Percentiles rank a stretch among this genome's conserved stretches.
These are phyloP conservation scores for Nepenthes alata DNA, from an alignment of 179 eudicot genomes.

Conservation along the genomic window DNA sequence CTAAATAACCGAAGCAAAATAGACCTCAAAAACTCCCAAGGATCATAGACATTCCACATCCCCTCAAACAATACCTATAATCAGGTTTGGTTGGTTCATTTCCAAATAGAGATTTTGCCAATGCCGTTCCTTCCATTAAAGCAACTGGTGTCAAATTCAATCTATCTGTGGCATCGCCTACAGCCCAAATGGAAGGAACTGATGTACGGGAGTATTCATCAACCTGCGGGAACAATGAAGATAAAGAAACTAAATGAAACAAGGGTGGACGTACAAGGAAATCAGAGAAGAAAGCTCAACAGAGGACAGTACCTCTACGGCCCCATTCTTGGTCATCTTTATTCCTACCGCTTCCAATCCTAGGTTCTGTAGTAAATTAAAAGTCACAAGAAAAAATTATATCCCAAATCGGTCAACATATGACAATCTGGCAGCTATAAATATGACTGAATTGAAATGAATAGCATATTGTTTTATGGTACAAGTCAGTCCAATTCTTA, in stretches of 20 bases:
- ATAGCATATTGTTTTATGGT: too few relatives aligned
- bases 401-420: not conserved
- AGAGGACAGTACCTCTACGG: constrained; percentile 50
- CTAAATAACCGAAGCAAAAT: not conserved
- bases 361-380: constrained; percentile 43
- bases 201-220: constrained; percentile 78
- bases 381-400: not conserved
- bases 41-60: not conserved
- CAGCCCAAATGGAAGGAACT: constrained; percentile 97
- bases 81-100: constrained; percentile 92
- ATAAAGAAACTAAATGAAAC: not conserved
- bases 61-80: constrained; percentile 36
- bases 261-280: not conserved
- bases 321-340: constrained; percentile 69
- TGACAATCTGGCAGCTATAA: not conserved
- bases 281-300: not conserved
- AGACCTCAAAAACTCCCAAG: not conserved
- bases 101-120: constrained; percentile 83
- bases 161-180: constrained; percentile 96
- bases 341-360: constrained; percentile 85
- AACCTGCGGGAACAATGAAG: constrained; percentile 39
- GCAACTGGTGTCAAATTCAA: constrained; percentile 95
- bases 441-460: too few relatives aligned
- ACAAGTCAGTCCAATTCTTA: too few relatives aligned
- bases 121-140: constrained; percentile 91